phyloP scores from a whole-genome alignment of 2,329 filamentous ascomycete species.

The Fusarium sp. region DNA sequence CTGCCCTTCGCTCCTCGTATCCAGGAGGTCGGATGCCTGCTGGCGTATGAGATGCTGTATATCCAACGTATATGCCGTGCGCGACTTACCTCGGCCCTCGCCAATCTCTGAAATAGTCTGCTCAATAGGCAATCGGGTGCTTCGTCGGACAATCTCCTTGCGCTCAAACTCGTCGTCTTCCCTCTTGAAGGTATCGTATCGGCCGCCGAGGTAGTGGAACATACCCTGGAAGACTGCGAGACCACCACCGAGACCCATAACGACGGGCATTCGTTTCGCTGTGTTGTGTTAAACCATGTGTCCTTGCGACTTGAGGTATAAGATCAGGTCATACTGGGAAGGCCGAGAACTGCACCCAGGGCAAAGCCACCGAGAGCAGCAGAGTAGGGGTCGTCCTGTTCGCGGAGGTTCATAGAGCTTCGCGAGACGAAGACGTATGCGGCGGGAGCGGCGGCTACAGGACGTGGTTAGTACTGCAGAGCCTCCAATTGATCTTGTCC shows the following conservation, averaged over 20 bases:
- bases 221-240: constrained; percentile 69
- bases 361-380: constrained; percentile 80
- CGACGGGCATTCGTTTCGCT: constrained; percentile 70
- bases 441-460: constrained; percentile 69
- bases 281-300: constrained; percentile 31
- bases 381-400: constrained; percentile 85
- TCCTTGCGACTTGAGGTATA: constrained; percentile 2
- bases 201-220: constrained; percentile 76
- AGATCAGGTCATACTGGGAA: constrained; percentile 78
- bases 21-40: constrained; percentile 83
- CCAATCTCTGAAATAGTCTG: constrained; percentile 85
- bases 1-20: constrained; percentile 84
- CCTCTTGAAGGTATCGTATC: constrained; percentile 63
- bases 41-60: constrained; percentile 27
- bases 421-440: constrained; percentile 81
- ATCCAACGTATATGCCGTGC: background rate
- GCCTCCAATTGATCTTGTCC: constrained; percentile 31
- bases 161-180: constrained; percentile 78
- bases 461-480: constrained; percentile 43
- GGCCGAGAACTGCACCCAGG: constrained; percentile 76
- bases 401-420: constrained; percentile 84
- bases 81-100: constrained; percentile 81
- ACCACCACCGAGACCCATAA: constrained; percentile 73
- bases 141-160: constrained; percentile 79
- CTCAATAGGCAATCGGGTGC: constrained; percentile 78